Evolutionary conservation across 2,329 filamentous ascomycete species (phyloP).

Genomic region (Cladosporium sp.): DNA sequence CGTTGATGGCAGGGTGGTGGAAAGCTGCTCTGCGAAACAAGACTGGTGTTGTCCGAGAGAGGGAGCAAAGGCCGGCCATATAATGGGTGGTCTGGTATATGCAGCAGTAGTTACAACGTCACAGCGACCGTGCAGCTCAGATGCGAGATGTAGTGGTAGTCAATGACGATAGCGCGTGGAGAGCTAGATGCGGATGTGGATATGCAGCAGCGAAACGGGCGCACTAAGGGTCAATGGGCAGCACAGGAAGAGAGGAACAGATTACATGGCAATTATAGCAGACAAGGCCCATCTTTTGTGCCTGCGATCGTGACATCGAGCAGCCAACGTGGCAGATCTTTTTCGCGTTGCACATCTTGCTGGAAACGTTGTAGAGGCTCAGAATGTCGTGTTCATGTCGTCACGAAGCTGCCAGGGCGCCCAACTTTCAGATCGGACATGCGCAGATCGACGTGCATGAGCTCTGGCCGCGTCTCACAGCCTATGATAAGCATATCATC

Average conservation of each 20-base stretch:
- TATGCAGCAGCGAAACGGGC: background rate
- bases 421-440: conserved; percentile 3
- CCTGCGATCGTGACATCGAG: background rate
- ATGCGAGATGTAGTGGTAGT: background rate
- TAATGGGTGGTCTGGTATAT: background rate
- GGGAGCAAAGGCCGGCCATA: conserved; percentile 7
- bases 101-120: background rate
- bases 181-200: conserved; percentile 5
- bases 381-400: conserved; percentile 11
- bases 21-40: conserved; percentile 10
- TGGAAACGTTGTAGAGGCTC: background rate
- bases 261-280: background rate
- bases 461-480: background rate
- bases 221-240: background rate
- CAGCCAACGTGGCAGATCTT: background rate
- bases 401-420: background rate
- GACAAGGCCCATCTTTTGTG: background rate
- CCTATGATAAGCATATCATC: background rate
- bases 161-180: conserved; percentile 7
- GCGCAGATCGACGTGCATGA: conserved; percentile 4
- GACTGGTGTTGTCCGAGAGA: conserved; percentile 10
- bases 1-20: background rate
- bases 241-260: background rate
- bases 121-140: background rate
- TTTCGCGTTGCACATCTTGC: background rate